Conservation (phyloP, 164 flowering plant genomes). For the Piper betle region DNA sequence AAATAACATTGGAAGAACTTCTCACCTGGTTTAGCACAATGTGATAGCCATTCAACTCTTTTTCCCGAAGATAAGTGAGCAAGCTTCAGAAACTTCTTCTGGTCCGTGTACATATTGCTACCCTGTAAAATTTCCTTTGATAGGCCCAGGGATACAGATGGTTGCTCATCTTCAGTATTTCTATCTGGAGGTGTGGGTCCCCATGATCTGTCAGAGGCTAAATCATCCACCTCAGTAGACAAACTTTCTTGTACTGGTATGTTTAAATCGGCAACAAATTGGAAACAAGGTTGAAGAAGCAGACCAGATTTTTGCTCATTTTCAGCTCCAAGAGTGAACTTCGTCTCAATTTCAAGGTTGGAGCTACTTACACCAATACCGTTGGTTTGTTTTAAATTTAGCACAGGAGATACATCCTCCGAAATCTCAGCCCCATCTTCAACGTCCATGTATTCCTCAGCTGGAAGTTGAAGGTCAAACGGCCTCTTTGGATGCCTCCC, state of each 20-base stretch:
- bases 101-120: slow-evolving; percentile 8
- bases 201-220: slow-evolving; percentile 23
- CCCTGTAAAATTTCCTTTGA: slow-evolving; percentile 16
- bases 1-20: not conserved
- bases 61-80: slow-evolving; percentile 12
- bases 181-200: slow-evolving; percentile 12
- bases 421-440: slow-evolving; percentile 37
- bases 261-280: slow-evolving; percentile 59
- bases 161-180: slow-evolving; percentile 9
- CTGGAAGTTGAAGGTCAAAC: slow-evolving; percentile 84
- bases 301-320: slow-evolving; percentile 19
- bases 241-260: slow-evolving; percentile 34
- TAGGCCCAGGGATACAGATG: slow-evolving; percentile 8
- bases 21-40: slow-evolving; percentile 26
- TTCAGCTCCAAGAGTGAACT: slow-evolving; percentile 22
- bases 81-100: slow-evolving; percentile 5
- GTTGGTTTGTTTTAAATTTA: slow-evolving; percentile 7
- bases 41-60: slow-evolving; percentile 15
- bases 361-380: slow-evolving; percentile 13
- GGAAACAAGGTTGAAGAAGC: slow-evolving; percentile 9
- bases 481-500: slow-evolving; percentile 42
- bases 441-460: slow-evolving; percentile 64
- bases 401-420: slow-evolving; percentile 18
- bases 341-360: slow-evolving; percentile 17
- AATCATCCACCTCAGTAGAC: slow-evolving; percentile 32